A percentile compares a stretch with the other conserved stretches of the same genome.
phyloP scores from a whole-genome alignment of 257 asterid species.

The Voacanga thouarsii region DNA sequence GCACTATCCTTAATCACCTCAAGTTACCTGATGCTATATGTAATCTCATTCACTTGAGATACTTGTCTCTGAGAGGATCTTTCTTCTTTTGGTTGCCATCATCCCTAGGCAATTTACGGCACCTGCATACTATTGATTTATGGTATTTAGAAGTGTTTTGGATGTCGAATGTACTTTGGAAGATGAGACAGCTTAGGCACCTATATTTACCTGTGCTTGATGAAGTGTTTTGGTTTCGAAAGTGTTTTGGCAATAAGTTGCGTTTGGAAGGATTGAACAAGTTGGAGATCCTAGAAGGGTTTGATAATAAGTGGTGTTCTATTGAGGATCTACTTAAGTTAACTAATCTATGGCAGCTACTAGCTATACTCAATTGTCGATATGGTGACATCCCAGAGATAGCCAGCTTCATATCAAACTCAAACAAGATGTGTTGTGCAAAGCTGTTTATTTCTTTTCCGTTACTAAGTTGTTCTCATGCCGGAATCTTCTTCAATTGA shows the following conservation, averaged over 20 bases:
- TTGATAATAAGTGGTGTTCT: neutral
- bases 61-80: slow-evolving; percentile 45
- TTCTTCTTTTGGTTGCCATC: slow-evolving; percentile 34
- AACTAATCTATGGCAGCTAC: slow-evolving; percentile 8
- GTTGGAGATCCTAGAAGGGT: slow-evolving; percentile 16
- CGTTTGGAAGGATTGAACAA: slow-evolving; percentile 11
- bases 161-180: neutral
- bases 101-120: slow-evolving; percentile 19
- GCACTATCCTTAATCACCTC: neutral
- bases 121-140: slow-evolving; percentile 13
- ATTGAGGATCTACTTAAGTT: slow-evolving; percentile 6
- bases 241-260: neutral
- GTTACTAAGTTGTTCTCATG: too few relatives aligned
- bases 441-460: too few relatives aligned
- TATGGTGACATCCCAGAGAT: neutral
- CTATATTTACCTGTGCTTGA: neutral
- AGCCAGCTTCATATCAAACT: neutral
- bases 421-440: too few relatives aligned
- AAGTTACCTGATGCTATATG: slow-evolving; percentile 31
- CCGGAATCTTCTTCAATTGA: too few relatives aligned
- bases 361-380: neutral
- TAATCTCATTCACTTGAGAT: slow-evolving; percentile 42
- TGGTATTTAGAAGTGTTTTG: neutral
- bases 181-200: slow-evolving; percentile 5
- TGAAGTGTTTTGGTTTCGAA: too few relatives aligned